Conservation (phyloP, 2,329 filamentous ascomycete species). For the Trichoderma brevicompactum region DNA sequence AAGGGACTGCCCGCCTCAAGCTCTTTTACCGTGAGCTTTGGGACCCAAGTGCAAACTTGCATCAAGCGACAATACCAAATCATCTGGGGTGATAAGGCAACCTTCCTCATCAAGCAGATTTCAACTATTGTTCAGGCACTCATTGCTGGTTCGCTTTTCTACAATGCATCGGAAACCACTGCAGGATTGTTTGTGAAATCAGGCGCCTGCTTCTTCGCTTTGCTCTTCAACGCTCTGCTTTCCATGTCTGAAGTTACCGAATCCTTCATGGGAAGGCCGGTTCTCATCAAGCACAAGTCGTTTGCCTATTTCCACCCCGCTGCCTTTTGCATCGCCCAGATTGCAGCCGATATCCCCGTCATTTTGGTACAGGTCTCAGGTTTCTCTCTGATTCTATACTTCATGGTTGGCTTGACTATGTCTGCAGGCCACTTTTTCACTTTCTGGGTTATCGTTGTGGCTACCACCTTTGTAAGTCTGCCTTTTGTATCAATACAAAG, state of each 20-base stretch:
- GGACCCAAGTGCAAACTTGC: conserved; percentile 59
- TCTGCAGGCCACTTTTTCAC: conserved; percentile 63
- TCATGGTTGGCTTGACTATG: conserved; percentile 62
- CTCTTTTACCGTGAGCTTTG: conserved; percentile 60
- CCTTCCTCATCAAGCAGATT: conserved; percentile 65
- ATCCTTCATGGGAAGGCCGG: conserved; percentile 63
- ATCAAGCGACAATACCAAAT: conserved; percentile 67
- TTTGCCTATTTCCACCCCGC: conserved; percentile 64
- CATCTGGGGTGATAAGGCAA: conserved; percentile 66
- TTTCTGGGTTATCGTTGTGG: conserved; percentile 59
- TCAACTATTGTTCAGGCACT: conserved; percentile 63
- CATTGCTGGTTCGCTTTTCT: conserved; percentile 69
- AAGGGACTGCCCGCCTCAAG: conserved; percentile 58
- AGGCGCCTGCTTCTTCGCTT: conserved; percentile 66
- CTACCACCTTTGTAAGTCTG: conserved; percentile 53
- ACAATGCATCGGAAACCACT: conserved; percentile 61
- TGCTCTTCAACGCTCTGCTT: conserved; percentile 65
- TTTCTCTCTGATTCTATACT: conserved; percentile 65
- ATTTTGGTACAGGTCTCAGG: conserved; percentile 60
- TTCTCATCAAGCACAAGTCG: conserved; percentile 61
- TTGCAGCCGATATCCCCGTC: conserved; percentile 59
- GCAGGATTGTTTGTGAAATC: conserved; percentile 66
- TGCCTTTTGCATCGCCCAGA: conserved; percentile 62
- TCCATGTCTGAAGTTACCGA: conserved; percentile 69
- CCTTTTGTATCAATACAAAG: too few species aligned